Percentiles rank a stretch among this genome's conserved stretches.
phyloP scores from a whole-genome alignment of 2,329 filamentous ascomycete genomes.

The Fusarium sp. region DNA sequence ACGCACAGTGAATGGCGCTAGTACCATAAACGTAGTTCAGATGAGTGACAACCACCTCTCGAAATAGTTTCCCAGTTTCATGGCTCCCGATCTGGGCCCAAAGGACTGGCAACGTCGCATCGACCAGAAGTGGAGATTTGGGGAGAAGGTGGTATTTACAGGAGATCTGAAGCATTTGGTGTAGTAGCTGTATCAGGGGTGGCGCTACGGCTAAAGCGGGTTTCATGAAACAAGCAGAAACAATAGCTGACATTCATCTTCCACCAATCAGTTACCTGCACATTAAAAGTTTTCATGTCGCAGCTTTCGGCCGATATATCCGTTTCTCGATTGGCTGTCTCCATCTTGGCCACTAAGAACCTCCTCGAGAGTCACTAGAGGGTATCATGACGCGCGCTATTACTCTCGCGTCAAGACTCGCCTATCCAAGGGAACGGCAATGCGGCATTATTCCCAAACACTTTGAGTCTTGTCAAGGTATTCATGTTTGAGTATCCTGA shows the following conservation, averaged over 20 bases:
- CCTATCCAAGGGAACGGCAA: conserved; percentile 8
- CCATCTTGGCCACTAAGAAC: neutral
- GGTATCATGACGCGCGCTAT: neutral
- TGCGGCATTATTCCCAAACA: conserved; percentile 14
- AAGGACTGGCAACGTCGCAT: neutral
- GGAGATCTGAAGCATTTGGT: conserved; percentile 4
- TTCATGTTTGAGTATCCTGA: neutral
- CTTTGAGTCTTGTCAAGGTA: neutral
- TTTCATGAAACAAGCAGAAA: conserved; percentile 24
- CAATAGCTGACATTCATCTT: neutral
- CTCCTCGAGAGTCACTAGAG: neutral
- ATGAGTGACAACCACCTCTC: neutral
- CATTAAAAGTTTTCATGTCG: neutral
- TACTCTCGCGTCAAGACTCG: neutral
- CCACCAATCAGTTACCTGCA: neutral
- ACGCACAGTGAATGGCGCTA: conserved; percentile 15
- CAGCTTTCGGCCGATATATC: neutral
- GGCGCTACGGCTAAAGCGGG: neutral
- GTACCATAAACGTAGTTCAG: neutral
- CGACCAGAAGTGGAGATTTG: neutral
- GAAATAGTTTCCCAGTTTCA: conserved; percentile 1
- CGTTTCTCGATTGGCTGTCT: neutral
- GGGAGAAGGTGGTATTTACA: conserved; percentile 18
- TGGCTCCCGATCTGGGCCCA: neutral
- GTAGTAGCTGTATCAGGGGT: conserved; percentile 8